Evolutionary conservation across 2,329 filamentous ascomycete genomes (phyloP), one percentile per base, ranked within the genome.

Genomic region (Zymoseptoria crescenta): DNA sequence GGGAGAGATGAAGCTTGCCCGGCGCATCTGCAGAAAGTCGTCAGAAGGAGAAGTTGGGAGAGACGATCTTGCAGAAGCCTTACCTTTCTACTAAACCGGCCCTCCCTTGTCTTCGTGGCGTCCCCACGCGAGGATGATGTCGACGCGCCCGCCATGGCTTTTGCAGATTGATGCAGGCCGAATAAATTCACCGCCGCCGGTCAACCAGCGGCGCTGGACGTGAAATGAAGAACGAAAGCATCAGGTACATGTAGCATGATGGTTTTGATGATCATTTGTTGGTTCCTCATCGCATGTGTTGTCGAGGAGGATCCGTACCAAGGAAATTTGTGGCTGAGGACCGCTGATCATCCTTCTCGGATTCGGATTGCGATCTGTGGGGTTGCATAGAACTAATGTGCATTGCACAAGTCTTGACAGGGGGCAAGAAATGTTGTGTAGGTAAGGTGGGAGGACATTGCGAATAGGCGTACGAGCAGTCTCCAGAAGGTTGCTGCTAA

Each of bases 1-100:
- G 7, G 93, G 91, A 57, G 96, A 82, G 67, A 97, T 88, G 73
- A 95, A 91, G 51, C 90, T 94, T 65, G 89, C 89, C 72, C 93
- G 88, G 65, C 88, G 87, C 62, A 95, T 80, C 61, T 65, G 35
- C 35, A 45, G 7, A 45, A 45, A 16, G 4, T 8, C 35, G n/a
- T 45, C 16, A 45, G 35, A 13, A 45, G 16, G 7, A 45, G 35
- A 6, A n/a, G n/a, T 45, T 13, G 10, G n/a, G 35, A 45, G 16
- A 45, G 13, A n/a, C 35, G 35, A 45, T 13, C 9, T 13, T 7
- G 13, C 13, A 45, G 35, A n/a, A 45, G 35, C 35, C 35, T 45
- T n/a, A 45, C 35, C 35, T 45, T 45, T 13, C 35, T 13, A 13
- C 13, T 45, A 16, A 45, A 45, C 35, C 35, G 35, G 35, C 35